These are phyloP conservation scores for Parafenestella ontariensis DNA, from an alignment of 2,329 filamentous ascomycete species.

Conservation along the genomic window DNA sequence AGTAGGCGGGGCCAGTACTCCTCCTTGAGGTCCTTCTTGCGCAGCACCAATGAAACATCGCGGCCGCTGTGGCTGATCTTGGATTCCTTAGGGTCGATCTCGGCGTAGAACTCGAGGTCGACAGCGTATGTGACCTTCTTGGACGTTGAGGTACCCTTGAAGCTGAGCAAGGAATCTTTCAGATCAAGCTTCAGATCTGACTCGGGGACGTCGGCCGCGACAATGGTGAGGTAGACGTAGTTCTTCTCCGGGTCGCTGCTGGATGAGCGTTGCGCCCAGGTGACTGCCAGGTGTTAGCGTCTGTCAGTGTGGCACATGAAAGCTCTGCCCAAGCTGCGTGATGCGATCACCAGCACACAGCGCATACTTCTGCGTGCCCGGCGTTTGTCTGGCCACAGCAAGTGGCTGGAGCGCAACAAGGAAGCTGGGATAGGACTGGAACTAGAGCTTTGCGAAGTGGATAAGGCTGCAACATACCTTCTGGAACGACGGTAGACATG, in stretches of 20 bases:
- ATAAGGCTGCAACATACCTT: constrained; percentile 49
- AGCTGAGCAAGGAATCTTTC: constrained; percentile 72
- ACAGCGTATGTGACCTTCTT: constrained; percentile 89
- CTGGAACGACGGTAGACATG: constrained; percentile 47
- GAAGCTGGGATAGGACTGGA: not conserved
- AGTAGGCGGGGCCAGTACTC: constrained; percentile 96
- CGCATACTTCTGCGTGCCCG: not conserved
- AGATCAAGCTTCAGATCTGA: constrained; percentile 82
- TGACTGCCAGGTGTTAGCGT: constrained; percentile 65
- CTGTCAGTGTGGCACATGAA: not conserved
- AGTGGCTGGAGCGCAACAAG: not conserved
- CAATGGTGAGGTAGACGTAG: constrained; percentile 92
- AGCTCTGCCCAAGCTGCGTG: constrained; percentile 9
- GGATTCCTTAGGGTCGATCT: constrained; percentile 85
- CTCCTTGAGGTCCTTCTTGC: constrained; percentile 95
- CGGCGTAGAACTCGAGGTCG: constrained; percentile 84
- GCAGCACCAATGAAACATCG: constrained; percentile 87
- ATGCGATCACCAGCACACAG: not conserved
- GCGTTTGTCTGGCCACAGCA: not conserved
- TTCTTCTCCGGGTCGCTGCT: constrained; percentile 82
- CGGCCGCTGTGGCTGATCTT: constrained; percentile 89
- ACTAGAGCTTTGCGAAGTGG: constrained; percentile 5
- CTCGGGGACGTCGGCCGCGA: constrained; percentile 81
- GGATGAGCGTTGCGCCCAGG: constrained; percentile 97
- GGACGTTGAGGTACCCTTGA: constrained; percentile 81